A percentile compares a stretch with the other conserved stretches of the same genome.
phyloP scores from a whole-genome alignment of 1,284 basidiomycete genomes.

The Cutaneotrichosporon spelunceum region DNA sequence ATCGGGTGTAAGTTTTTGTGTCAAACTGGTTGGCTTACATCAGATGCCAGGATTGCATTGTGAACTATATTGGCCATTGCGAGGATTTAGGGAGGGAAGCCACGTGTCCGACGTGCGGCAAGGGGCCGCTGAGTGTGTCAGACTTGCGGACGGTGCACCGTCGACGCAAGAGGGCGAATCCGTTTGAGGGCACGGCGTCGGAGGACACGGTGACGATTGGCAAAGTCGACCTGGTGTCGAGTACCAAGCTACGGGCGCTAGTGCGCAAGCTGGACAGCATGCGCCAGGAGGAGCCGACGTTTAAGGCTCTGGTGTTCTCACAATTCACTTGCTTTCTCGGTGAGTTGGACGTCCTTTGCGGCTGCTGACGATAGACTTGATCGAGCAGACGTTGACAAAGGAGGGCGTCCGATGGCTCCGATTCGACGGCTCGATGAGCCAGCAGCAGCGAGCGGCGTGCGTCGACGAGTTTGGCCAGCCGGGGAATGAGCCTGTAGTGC shows the following conservation, averaged over 20 bases:
- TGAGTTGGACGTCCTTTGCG: conserved; percentile 17
- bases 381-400: conserved; percentile 70
- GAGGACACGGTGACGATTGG: conserved; percentile 56
- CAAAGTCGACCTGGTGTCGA: conserved; percentile 78
- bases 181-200: conserved; percentile 11
- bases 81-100: conserved; percentile 48
- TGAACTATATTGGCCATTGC: conserved; percentile 47
- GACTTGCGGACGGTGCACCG: conserved; percentile 44
- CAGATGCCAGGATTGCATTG: conserved; percentile 52
- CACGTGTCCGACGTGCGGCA: conserved; percentile 46
- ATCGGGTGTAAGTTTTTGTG: conserved; percentile 62
- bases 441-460: conserved; percentile 73
- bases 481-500: conserved; percentile 67
- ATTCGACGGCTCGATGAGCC: conserved; percentile 91
- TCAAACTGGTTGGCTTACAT: conserved; percentile 14
- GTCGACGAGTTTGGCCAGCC: conserved; percentile 70
- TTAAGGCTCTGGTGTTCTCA: conserved; percentile 83
- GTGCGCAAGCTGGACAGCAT: conserved; percentile 43
- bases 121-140: conserved; percentile 39
- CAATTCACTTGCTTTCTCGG: conserved; percentile 67
- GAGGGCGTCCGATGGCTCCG: conserved; percentile 71
- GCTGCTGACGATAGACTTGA: conserved; percentile 57
- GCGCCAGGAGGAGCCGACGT: conserved; percentile 61
- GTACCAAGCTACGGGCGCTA: conserved; percentile 60
- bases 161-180: conserved; percentile 48